Evolutionary conservation across 495 filamentous ascomycete species (phyloP).

Genomic region (Aspergillus wentii): DNA sequence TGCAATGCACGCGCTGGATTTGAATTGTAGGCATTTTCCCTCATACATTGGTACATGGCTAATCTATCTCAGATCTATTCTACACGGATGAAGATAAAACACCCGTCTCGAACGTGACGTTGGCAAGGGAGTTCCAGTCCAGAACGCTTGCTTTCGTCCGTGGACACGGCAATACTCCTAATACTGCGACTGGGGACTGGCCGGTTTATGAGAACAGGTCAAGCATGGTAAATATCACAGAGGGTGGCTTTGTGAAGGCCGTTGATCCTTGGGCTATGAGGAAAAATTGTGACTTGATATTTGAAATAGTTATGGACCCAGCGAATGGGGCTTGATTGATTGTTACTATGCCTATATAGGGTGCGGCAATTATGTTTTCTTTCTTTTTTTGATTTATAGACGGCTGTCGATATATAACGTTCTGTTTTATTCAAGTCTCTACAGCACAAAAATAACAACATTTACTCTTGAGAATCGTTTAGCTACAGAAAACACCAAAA

Average conservation of each 20-base stretch:
- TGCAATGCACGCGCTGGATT: constrained; percentile 43
- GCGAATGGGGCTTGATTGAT: constrained; percentile 1
- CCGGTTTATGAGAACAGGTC: neutral
- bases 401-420: too few relatives aligned
- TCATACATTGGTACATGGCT: neutral
- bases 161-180: neutral
- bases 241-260: neutral
- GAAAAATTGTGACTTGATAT: neutral
- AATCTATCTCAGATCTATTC: neutral
- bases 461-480: too few relatives aligned
- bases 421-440: too few relatives aligned
- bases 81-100: neutral
- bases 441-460: too few relatives aligned
- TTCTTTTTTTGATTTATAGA: too few relatives aligned
- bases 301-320: neutral
- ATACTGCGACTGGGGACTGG: constrained; percentile 1
- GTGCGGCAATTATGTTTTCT: too few relatives aligned
- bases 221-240: neutral
- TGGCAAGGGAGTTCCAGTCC: neutral
- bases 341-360: too few relatives aligned
- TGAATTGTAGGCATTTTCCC: constrained; percentile 9
- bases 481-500: too few relatives aligned
- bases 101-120: neutral
- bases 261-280: constrained; percentile 1
- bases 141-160: neutral